phyloP scores from a whole-genome alignment of 345 rosid species.

The Streptanthus diversifolius region DNA sequence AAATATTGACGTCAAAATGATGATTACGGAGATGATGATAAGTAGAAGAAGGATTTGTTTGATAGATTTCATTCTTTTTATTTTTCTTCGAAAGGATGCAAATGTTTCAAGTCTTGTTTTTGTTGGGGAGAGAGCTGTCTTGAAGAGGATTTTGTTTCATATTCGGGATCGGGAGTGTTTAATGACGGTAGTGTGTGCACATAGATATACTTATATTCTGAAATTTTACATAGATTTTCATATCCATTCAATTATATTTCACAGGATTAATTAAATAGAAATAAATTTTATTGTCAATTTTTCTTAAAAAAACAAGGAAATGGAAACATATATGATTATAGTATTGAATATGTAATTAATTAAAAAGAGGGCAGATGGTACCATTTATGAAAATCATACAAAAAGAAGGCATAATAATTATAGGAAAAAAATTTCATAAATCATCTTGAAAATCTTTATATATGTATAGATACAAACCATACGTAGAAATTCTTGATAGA shows the following conservation, averaged over 20 bases:
- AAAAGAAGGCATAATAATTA: not conserved
- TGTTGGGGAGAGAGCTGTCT: not conserved
- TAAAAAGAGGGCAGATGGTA: not conserved
- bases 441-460: not conserved
- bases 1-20: slow-evolving; percentile 34
- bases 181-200: not conserved
- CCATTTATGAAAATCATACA: not conserved
- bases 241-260: not conserved
- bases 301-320: not conserved
- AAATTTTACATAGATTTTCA: not conserved
- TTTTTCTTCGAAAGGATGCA: not conserved
- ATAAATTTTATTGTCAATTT: not conserved
- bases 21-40: slow-evolving; percentile 22
- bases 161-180: not conserved
- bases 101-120: not conserved
- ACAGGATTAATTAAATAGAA: not conserved
- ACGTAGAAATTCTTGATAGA: not conserved
- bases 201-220: not conserved
- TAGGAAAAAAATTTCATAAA: slow-evolving; percentile 7
- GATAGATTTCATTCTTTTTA: slow-evolving; percentile 41
- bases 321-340: not conserved
- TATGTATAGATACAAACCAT: not conserved
- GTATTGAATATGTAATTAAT: not conserved
- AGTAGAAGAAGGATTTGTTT: slow-evolving; percentile 24
- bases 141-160: not conserved